Evolutionary conservation across 805 yeast genomes (phyloP).

Genomic region (Pichia eremophila): DNA sequence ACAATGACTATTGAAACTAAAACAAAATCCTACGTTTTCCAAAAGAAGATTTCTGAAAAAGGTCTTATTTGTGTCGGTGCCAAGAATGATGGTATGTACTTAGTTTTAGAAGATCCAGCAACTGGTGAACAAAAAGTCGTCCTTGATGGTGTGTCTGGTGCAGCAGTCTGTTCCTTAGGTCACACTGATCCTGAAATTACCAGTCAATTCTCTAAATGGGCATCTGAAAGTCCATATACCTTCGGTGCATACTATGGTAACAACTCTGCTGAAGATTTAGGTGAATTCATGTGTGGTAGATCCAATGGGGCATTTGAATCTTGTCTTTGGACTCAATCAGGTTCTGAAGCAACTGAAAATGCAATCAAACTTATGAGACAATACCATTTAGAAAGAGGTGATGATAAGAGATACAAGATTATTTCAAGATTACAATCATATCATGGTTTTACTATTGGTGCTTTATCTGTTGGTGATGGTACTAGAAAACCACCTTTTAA

Average conservation of each 20-base stretch:
- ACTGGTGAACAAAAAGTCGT: constrained; percentile 27
- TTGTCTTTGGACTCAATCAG: constrained; percentile 49
- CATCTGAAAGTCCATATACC: constrained; percentile 27
- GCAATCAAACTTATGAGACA: constrained; percentile 60
- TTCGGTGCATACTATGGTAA: constrained; percentile 26
- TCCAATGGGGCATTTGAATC: constrained; percentile 31
- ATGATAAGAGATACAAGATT: constrained; percentile 30
- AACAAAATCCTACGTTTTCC: constrained; percentile 32
- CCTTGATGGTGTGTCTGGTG: constrained; percentile 37
- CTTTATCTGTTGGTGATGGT: constrained; percentile 32
- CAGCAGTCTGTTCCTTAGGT: constrained; percentile 41
- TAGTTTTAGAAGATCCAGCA: constrained; percentile 32
- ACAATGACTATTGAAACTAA: constrained; percentile 12
- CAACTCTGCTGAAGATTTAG: constrained; percentile 32
- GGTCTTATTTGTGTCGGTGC: constrained; percentile 33
- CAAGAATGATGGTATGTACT: constrained; percentile 32
- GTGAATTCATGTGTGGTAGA: constrained; percentile 33
- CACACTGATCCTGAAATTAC: constrained; percentile 32
- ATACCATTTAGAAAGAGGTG: constrained; percentile 35
- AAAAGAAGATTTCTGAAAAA: constrained; percentile 29
- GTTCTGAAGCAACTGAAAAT: constrained; percentile 75
- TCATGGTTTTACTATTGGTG: constrained; percentile 42
- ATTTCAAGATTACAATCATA: constrained; percentile 37
- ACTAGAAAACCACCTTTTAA: constrained; percentile 28
- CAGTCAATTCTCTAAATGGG: constrained; percentile 28